A percentile compares a stretch with the other conserved stretches of the same genome.
These are phyloP conservation scores for Mortierella sp. DNA, from an alignment of 371 early-diverging fungal genomes.

Conservation along the genomic window DNA sequence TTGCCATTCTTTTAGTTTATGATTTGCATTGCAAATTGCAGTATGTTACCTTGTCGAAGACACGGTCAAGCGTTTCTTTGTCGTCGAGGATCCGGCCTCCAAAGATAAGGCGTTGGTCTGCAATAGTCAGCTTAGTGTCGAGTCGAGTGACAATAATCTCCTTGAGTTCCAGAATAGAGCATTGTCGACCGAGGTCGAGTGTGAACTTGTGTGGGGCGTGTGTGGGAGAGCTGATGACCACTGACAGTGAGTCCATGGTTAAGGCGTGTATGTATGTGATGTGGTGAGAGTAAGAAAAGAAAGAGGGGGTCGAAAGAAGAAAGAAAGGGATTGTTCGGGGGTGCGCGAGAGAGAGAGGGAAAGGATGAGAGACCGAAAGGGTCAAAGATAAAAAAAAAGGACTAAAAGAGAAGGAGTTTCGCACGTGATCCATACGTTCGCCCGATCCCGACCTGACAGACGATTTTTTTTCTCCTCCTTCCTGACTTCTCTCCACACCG, in stretches of 20 bases:
- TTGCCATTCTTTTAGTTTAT: background rate
- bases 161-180: constrained; percentile 44
- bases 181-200: constrained; percentile 22
- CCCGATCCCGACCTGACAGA: background rate
- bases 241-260: constrained; percentile 38
- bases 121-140: constrained; percentile 17
- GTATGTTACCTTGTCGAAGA: constrained; percentile 50
- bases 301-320: background rate
- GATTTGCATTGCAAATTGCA: background rate
- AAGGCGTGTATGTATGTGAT: background rate
- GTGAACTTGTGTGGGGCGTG: constrained; percentile 38
- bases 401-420: background rate
- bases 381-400: background rate
- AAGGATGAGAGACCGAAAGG: background rate
- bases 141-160: constrained; percentile 43
- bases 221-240: constrained; percentile 43
- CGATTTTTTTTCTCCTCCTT: background rate
- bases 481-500: background rate
- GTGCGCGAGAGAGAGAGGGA: background rate
- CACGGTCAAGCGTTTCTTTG: constrained; percentile 32
- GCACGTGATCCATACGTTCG: background rate
- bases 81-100: constrained; percentile 51
- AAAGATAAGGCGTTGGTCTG: constrained; percentile 52
- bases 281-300: background rate
- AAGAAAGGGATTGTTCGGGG: background rate